Evolutionary conservation across 371 early-diverging fungal species (phyloP), one percentile per base, ranked within the genome.

Genomic region (Nematocida minor): DNA sequence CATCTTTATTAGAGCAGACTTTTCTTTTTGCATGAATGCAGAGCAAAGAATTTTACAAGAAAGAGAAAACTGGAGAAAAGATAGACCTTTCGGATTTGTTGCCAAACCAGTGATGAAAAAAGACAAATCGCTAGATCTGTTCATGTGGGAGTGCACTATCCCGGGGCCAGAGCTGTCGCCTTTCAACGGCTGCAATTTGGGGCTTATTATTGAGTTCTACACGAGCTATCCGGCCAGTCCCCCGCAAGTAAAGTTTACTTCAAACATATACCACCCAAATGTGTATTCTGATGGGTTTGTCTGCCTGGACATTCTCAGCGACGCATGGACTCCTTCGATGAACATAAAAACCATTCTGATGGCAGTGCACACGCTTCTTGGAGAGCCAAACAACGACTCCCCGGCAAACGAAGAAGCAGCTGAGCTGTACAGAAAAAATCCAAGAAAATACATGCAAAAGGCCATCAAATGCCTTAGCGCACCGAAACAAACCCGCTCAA

Each of bases 321-420:
- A 93, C 84, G 88, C 94, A 67, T 98, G 97, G 98, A 93, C 93
- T 20, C 83, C 84, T 48, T 74, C 81, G 20, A 94, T 94, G 81
- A 95, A 95, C 83, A 93, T 95, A 2, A 91, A 93, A 6, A 93
- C 94, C 2, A 93, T 95, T 44, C 86, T 96, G 70, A 93, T 95
- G 14, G 91, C 92, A 49, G 93, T 98, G 53, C 96, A 96, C 82
- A 91, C 92, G 16, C 88, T 98, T 29, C 85, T 98, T 51, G 93
- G 94, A 80, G 95, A 95, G 81, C 97, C 96, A 44, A 98, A 96
- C 82, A 92, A 95, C 4, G 93, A 91, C 82, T 91, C 91, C 25
- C 97, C 99, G 16, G 97, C 97, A 40, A 96, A 98, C 86, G 92
- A 91, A 2, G 94, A 95, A 81, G 96, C 99, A 3, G 96, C 99